Conservation (phyloP, 805 yeast species). For the Candida morakotiae region DNA sequence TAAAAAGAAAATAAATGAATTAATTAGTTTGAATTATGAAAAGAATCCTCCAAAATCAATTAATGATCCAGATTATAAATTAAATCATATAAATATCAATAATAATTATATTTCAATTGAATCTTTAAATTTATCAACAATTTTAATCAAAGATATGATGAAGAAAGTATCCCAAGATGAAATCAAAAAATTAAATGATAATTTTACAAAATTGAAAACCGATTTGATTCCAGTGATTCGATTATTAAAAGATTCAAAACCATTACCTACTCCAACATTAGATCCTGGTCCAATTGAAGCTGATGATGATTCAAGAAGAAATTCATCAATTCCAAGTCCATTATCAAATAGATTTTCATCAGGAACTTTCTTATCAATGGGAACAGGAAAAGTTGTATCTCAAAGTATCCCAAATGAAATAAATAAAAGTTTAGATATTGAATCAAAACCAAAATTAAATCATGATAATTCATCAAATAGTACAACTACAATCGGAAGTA, state of each 20-base stretch:
- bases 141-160: slow-evolving; percentile 34
- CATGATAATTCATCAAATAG: slow-evolving; percentile 1
- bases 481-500: slow-evolving; percentile 3
- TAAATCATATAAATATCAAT: slow-evolving; percentile 30
- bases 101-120: slow-evolving; percentile 34
- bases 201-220: slow-evolving; percentile 52
- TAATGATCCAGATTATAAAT: slow-evolving; percentile 24
- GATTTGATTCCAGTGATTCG: slow-evolving; percentile 64
- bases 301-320: slow-evolving; percentile 1
- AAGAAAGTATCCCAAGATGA: slow-evolving; percentile 22
- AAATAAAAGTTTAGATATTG: not conserved
- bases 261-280: slow-evolving; percentile 61
- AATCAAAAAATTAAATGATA: slow-evolving; percentile 45
- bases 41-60: slow-evolving; percentile 20
- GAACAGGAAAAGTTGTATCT: slow-evolving; percentile 37
- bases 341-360: slow-evolving; percentile 34
- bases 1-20: slow-evolving; percentile 54
- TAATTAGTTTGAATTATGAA: slow-evolving; percentile 37
- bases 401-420: slow-evolving; percentile 17
- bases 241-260: slow-evolving; percentile 59
- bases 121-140: slow-evolving; percentile 31
- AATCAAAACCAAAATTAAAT: slow-evolving; percentile 2
- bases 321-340: slow-evolving; percentile 16
- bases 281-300: slow-evolving; percentile 30
- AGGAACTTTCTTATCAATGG: slow-evolving; percentile 36